These are phyloP conservation scores for Sicyos edulis DNA, from an alignment of 306 rosid genomes.

Conservation along the genomic window DNA sequence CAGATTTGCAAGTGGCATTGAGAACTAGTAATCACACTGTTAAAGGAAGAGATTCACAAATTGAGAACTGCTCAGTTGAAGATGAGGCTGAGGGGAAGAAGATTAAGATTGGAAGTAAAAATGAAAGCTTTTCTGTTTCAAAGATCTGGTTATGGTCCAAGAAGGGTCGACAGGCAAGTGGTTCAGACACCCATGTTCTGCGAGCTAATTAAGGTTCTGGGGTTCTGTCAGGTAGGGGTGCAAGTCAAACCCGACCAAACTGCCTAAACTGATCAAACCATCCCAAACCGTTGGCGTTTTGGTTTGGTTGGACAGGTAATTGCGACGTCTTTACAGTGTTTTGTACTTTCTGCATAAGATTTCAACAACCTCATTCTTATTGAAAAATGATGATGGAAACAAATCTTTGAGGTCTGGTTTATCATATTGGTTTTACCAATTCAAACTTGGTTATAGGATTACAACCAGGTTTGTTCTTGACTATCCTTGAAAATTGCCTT, in stretches of 20 bases:
- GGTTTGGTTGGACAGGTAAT: constrained; percentile 29
- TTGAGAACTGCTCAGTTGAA: constrained; percentile 42
- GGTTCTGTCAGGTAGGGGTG: constrained; percentile 34
- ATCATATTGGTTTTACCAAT: not conserved
- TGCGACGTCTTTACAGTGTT: not conserved
- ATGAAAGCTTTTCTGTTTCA: constrained; percentile 86
- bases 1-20: constrained; percentile 68
- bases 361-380: not conserved
- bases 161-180: constrained; percentile 58
- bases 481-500: not conserved
- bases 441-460: not conserved
- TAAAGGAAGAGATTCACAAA: constrained; percentile 44
- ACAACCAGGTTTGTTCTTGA: not conserved
- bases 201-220: constrained; percentile 36
- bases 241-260: no score
- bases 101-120: constrained; percentile 61
- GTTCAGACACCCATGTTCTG: constrained; percentile 39
- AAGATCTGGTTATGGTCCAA: constrained; percentile 92
- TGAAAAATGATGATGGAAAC: not conserved
- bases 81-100: constrained; percentile 61
- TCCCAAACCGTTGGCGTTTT: no score
- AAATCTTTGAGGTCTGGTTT: not conserved
- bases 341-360: not conserved
- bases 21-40: constrained; percentile 32
- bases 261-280: no score